A percentile compares a stretch with the other conserved stretches of the same genome.
Evolutionary conservation across 495 filamentous ascomycete species (phyloP).

Genomic region (Aspergillus sclerotioniger): DNA sequence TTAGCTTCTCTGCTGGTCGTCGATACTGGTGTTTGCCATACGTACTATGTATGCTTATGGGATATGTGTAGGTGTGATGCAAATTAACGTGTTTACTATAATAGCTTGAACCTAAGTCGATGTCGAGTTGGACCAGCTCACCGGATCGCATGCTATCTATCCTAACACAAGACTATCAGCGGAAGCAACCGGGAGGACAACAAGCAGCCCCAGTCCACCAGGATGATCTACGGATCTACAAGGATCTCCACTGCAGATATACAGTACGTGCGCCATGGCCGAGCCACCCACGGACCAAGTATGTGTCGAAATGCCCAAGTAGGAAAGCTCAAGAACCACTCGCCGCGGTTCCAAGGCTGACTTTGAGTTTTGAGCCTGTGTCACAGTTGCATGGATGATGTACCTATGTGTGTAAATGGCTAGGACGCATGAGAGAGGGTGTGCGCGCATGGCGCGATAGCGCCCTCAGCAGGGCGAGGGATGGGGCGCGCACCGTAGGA

Average conservation of each 20-base stretch:
- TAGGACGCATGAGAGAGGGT: background rate
- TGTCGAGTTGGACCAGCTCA: no score
- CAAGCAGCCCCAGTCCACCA: background rate
- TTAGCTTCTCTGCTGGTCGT: no score
- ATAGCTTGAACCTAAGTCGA: no score
- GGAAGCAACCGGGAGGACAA: background rate
- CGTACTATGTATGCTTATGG: no score
- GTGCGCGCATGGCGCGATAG: background rate
- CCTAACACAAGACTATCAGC: background rate
- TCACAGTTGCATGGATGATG: constrained; percentile 1
- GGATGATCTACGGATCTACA: constrained; percentile 14
- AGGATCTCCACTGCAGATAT: constrained; percentile 18
- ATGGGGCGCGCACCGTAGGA: background rate
- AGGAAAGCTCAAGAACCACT: background rate
- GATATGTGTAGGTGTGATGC: no score
- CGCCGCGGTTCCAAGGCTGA: background rate
- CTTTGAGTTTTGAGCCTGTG: background rate
- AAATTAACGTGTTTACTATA: no score
- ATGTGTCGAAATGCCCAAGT: background rate
- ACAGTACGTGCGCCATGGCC: constrained; percentile 2
- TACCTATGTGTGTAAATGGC: background rate
- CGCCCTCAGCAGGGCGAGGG: background rate
- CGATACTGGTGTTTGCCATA: no score
- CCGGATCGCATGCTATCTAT: no score
- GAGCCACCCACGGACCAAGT: background rate